Base-by-base conservation (phyloP, 306 rosid species). In the Senna tora region DNA sequence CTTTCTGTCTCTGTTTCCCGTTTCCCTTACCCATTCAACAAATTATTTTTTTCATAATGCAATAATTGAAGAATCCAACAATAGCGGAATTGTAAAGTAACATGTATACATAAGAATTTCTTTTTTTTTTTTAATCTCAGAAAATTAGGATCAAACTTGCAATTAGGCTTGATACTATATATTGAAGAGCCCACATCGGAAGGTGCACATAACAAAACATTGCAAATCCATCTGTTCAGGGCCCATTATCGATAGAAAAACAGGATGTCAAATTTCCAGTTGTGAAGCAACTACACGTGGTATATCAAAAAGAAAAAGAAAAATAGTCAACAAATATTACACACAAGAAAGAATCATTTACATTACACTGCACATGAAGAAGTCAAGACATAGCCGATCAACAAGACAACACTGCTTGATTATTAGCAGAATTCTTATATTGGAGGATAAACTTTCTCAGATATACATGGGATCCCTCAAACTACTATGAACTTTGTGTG, bases 401-500 rank as follows among this genome's bases (percentile, higher is more conserved):
- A 22, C 47, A 69, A 69, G 65, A 59, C 65, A 33, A 33, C 28
- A 59, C 65, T 50, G 56, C 30, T 28, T 49, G 21, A 66, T 63
- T 50, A 67, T 69, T 16, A 39, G 66, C 30, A 57, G 38, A 58
- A 41, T 3, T 51, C 36, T 65, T 33, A 15, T 43, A 15, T 43
- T 32, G 39, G 42, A n/a, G 60, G 56, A 59, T 47, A 51, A 68
- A 53, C 30, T 68, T 42, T 19, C 36, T 33, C 38, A n/a, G 11
- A 54, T 34, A 60, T 68, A 51, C 36, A 49, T 22, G 33, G 38
- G 66, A 77, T 66, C 56, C 83, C 63, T 55, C 32, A 14, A 72
- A 63, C 79, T 75, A 78, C 55, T 62, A 51, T 67, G 2, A 45
- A 77, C 73, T 80, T 25, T 28, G 67, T 38, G 67, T 67, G 45